Evolutionary conservation across 371 early-diverging fungal species (phyloP).

Genomic region (Mucor ambiguus): DNA sequence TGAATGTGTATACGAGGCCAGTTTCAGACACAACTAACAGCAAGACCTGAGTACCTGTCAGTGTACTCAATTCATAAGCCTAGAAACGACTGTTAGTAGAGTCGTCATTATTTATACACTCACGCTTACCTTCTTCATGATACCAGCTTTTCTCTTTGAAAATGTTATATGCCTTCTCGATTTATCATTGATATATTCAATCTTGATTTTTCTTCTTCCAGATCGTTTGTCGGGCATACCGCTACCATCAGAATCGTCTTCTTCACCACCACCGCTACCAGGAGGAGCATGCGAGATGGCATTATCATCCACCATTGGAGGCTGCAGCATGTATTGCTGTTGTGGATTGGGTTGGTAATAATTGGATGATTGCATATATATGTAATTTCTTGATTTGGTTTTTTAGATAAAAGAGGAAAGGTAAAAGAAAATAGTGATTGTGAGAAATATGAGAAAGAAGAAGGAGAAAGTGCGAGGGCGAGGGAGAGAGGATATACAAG

Average conservation of each 20-base stretch:
- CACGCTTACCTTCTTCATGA: slow-evolving; percentile 89
- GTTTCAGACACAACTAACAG: slow-evolving; percentile 94
- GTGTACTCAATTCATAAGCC: slow-evolving; percentile 93
- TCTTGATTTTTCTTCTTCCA: slow-evolving; percentile 90
- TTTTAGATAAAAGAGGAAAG: slow-evolving; percentile 3
- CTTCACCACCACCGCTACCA: slow-evolving; percentile 18
- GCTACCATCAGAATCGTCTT: slow-evolving; percentile 41
- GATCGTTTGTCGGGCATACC: slow-evolving; percentile 58
- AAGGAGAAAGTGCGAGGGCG: background rate
- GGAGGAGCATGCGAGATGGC: slow-evolving; percentile 9
- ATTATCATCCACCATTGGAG: slow-evolving; percentile 2
- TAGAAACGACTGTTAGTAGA: slow-evolving; percentile 23
- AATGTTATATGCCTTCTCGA: slow-evolving; percentile 94
- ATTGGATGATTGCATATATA: slow-evolving; percentile 15
- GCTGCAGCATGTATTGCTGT: slow-evolving; percentile 15
- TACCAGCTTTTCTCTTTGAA: slow-evolving; percentile 95
- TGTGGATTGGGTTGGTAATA: slow-evolving; percentile 16
- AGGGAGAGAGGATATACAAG: background rate
- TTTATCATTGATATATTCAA: slow-evolving; percentile 93
- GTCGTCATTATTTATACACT: background rate
- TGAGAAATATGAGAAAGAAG: slow-evolving; percentile 2
- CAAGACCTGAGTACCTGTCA: slow-evolving; percentile 97
- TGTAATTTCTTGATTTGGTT: slow-evolving; percentile 6
- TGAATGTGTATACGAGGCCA: slow-evolving; percentile 97
- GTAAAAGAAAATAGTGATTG: background rate